phyloP scores from a whole-genome alignment of 2,329 filamentous ascomycete genomes.

The Xenoacremonium recifei region DNA sequence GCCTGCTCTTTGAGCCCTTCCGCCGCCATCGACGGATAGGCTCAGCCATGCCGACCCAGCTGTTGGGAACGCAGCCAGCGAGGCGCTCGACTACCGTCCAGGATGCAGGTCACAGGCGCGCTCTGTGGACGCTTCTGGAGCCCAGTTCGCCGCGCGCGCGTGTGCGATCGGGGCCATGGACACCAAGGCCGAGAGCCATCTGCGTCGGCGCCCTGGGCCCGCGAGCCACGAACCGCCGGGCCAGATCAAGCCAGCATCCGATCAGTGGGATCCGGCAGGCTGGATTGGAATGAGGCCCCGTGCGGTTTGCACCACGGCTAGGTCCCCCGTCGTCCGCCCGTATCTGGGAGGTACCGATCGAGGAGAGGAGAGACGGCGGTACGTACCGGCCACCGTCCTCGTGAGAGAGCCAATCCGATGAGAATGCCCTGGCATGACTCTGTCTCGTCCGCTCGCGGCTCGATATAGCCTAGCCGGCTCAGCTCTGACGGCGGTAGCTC shows the following conservation, averaged over 20 bases:
- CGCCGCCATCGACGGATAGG: constrained; percentile 32
- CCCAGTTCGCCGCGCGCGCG: constrained; percentile 8
- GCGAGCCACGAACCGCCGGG: constrained; percentile 3
- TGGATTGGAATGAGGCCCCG: constrained; percentile 19
- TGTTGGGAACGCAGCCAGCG: constrained; percentile 27
- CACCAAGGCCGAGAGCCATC: too few species aligned
- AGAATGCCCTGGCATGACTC: constrained; percentile 14
- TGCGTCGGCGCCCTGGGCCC: constrained; percentile 11
- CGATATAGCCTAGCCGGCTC: constrained; percentile 17
- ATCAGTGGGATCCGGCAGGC: constrained; percentile 18
- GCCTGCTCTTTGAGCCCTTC: constrained; percentile 22
- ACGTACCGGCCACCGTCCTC: constrained; percentile 1
- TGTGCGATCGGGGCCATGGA: too few species aligned
- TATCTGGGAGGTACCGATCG: background rate
- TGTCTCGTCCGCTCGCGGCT: constrained; percentile 6
- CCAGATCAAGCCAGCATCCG: constrained; percentile 14
- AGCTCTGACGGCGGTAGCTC: constrained; percentile 18
- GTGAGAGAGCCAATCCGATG: constrained; percentile 7
- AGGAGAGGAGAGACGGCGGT: constrained; percentile 1
- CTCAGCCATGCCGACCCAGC: constrained; percentile 33
- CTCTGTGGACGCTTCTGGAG: too few species aligned
- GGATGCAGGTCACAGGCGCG: constrained; percentile 18
- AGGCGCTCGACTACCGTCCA: constrained; percentile 26
- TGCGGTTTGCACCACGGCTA: background rate
- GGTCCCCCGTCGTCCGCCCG: too few species aligned